Base-by-base conservation (phyloP, 2,329 filamentous ascomycete species). In the Ceratocystis cacaofunesta region DNA sequence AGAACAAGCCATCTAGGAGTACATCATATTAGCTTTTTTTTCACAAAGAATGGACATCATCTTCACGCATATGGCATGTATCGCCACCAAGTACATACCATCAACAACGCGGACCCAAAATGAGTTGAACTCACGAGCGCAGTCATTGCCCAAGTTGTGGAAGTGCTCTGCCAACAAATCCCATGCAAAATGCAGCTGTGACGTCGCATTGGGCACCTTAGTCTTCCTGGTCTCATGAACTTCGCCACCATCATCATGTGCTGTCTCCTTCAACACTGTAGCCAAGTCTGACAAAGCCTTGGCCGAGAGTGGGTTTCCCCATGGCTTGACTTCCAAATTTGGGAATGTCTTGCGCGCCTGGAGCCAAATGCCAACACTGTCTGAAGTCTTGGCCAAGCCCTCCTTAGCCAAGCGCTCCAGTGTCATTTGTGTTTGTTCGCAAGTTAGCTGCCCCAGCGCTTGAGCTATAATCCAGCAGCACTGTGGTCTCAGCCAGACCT, bases 21-120 rank as follows among this genome's bases (percentile, higher is more conserved):
- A 55, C 41, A 44, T 15, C 19, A 43, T 28, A 22, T 64, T 32
- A 58, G 52, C 5, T 52, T 25, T 12, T 12, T 32, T 30, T 30
- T 8, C 15, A 30, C 12, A 5, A 44, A 32, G 12, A 12, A 57
- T 17, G 5, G 52, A 5, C 5, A 64, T 8, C 10, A 2, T 58
- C 10, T 46, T 5, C 12, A 25, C 7, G 22, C 10, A 8, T 1
- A 19, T 55, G 5, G 10, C 15, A 17, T 41, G 8, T 3, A 30
- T 41, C 2, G 15, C 12, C 66, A 19, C n/a, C 5, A 41, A 3
- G 57, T 17, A 78, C 86, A 78, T 75, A 91, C 89, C 88, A 74
- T 96, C 92, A 67, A 97, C 86, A 65, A 89, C 86, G 57, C 90
- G 85, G 50, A 83, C 84, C 92, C 92, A 97, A 72, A 96, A 95